Evolutionary conservation across 1,284 basidiomycete species (phyloP).

Genomic region (Puccinia brachypodii): DNA sequence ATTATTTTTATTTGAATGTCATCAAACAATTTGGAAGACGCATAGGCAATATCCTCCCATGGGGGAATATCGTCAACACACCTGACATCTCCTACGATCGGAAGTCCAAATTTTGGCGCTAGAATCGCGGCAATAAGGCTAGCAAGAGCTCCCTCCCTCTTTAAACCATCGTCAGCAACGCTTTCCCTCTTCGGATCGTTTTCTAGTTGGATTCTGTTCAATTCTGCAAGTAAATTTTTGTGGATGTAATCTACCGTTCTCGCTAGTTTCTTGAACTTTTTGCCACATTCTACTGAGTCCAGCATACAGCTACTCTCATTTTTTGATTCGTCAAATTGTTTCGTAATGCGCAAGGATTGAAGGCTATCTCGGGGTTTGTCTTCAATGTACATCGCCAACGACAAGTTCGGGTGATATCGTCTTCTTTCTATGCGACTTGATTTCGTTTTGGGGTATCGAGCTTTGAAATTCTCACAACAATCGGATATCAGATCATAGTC

Average conservation of each 20-base stretch:
- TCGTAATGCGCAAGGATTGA: background rate
- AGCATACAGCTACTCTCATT: background rate
- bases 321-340: background rate
- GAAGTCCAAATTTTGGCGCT: background rate
- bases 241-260: background rate
- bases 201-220: background rate
- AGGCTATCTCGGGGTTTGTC: background rate
- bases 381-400: background rate
- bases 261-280: background rate
- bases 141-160: background rate
- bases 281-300: background rate
- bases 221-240: background rate
- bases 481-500: background rate
- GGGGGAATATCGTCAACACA: background rate
- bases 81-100: background rate
- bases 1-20: background rate
- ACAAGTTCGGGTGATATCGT: background rate
- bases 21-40: background rate
- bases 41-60: background rate
- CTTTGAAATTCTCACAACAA: background rate
- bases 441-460: background rate
- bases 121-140: background rate
- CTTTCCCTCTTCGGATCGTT: background rate
- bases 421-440: background rate
- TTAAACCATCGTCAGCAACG: background rate